Evolutionary conservation across 1,139 yeast genomes (phyloP), one percentile per base, ranked within the genome.

Genomic region (Saccharomycopsis hybrid): DNA sequence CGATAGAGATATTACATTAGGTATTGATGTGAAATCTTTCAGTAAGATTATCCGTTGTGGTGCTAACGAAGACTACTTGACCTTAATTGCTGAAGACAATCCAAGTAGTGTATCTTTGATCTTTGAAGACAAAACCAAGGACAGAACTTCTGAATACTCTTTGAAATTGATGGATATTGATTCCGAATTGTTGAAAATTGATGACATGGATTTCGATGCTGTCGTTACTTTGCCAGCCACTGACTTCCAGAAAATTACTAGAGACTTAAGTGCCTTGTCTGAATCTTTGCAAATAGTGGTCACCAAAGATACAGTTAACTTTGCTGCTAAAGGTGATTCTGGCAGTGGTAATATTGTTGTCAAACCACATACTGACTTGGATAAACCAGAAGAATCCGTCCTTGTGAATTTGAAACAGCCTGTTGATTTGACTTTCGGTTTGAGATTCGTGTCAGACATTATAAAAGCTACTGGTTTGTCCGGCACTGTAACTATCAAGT

Each of bases 131-230:
- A 80, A 85, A 60, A 81, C 79, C 69, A 87, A 81, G 69, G 97
- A 90, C 64, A 80, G 96, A 65, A 86, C 92, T 57, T 85, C 96
- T 57, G 97, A 92, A 71, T 92, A 87, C 70, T 79, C 86, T 52
- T 77, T 94, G 65, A 89, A 90, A 67, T 77, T 92, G 65, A 89
- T 92, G 96, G 96, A 92, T 64, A 88, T 92, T 60, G 98, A 92
- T 65, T 87, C 95, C 56, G 97, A 92, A 64, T 88, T 87, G 71
- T 78, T 92, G 63, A 84, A 87, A 61, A 87, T 92, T 65, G 98
- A 95, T 60, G 97, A 89, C 60, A 82, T 89, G 80, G 95, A 88
- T 57, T 86, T 86, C 67, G 94, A 87, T 63, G 81, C 95, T 47
- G 83, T 86, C 56, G 77, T 92, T 59, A 81, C 85, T 56, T 79